Base-by-base conservation (phyloP, 176 grass and related monocot species). In the Eragrostis curvula region DNA sequence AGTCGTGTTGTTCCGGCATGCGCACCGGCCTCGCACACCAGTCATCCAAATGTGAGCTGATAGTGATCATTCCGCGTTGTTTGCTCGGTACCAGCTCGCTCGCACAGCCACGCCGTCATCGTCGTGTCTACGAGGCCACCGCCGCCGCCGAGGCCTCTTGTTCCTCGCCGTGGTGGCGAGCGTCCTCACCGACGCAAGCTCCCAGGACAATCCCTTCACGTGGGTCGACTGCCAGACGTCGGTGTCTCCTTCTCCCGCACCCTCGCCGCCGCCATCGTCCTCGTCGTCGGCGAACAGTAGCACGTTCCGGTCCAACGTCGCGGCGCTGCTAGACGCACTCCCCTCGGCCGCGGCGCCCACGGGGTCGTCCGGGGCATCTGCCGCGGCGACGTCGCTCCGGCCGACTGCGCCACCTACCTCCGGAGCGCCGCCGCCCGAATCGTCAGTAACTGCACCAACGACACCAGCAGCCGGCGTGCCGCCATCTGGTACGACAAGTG, bases 231-330 rank as follows among this genome's bases (percentile, higher is more conserved):
- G 70, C 12, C 45, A 71, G 9, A 8, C 24, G 0, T 20, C 63
- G 30, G 2, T 15, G 2, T 5, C 30, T 15, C 63, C 29, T 40
- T 66, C 63, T 36, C 16, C 63, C 7, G 14, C 13, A 2, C 61
- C 61, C 12, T 29, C 44, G 7, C 3, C 44, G 12, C 0, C 13
- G 44, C 15, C 68, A 5, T 8, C n/a, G n/a, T n/a, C n/a, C 14
- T 32, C 46, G 5, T 6, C 47, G 4, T 6, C 46, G 32, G 32
- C 32, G 32, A 36, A 36, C 14, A 73, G 32, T 46, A 52, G 25
- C 27, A 36, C 47, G 16, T 73, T 52, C 70, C 49, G 47, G 46
- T 51, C 70, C 46, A 73, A 73, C 70, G 70, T 73, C 8, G 5
- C 15, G 5, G 61, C 61, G 13, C 12, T 64, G 1, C 61, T 64